These are phyloP conservation scores for Tuber calosporum DNA, from an alignment of 495 filamentous ascomycete genomes.

Conservation along the genomic window DNA sequence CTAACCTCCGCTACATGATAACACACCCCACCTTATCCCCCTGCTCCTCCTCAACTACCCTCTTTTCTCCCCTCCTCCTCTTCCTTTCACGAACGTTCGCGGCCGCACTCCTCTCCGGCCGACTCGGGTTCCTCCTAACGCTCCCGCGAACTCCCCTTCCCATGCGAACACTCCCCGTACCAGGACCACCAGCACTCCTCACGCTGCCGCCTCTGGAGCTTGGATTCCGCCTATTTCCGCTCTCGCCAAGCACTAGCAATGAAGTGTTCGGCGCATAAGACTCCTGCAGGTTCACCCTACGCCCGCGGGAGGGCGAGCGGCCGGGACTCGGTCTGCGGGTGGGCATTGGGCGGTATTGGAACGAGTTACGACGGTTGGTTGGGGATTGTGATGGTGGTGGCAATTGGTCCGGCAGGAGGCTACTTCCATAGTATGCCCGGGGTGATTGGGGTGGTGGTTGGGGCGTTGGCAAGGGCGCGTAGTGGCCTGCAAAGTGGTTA, in stretches of 20 bases:
- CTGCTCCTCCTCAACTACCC: constrained; percentile 11
- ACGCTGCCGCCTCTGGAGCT: constrained; percentile 27
- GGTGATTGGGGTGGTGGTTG: constrained; percentile 6
- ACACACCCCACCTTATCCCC: constrained; percentile 25
- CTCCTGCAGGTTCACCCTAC: constrained; percentile 18
- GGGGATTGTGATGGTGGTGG: constrained; percentile 10
- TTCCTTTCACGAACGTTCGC: constrained; percentile 37
- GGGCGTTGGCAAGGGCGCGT: neutral
- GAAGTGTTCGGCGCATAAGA: constrained; percentile 15
- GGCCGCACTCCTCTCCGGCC: constrained; percentile 36
- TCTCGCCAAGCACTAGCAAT: constrained; percentile 8
- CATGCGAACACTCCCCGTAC: constrained; percentile 20
- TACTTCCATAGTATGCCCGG: constrained; percentile 13
- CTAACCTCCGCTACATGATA: neutral
- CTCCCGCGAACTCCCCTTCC: constrained; percentile 17
- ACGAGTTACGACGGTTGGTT: constrained; percentile 12
- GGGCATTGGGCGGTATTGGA: constrained; percentile 25
- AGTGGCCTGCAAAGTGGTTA: constrained; percentile 4
- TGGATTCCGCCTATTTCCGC: constrained; percentile 16
- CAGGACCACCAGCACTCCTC: constrained; percentile 14
- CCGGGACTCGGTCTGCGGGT: constrained; percentile 28
- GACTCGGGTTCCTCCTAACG: constrained; percentile 18
- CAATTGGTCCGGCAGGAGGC: constrained; percentile 14
- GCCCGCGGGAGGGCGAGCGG: constrained; percentile 28
- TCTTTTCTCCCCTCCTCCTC: constrained; percentile 26